A percentile compares a stretch with the other conserved stretches of the same genome.
Conservation (phyloP, 768 basidiomycete genomes). For the Astraeus odoratus region DNA sequence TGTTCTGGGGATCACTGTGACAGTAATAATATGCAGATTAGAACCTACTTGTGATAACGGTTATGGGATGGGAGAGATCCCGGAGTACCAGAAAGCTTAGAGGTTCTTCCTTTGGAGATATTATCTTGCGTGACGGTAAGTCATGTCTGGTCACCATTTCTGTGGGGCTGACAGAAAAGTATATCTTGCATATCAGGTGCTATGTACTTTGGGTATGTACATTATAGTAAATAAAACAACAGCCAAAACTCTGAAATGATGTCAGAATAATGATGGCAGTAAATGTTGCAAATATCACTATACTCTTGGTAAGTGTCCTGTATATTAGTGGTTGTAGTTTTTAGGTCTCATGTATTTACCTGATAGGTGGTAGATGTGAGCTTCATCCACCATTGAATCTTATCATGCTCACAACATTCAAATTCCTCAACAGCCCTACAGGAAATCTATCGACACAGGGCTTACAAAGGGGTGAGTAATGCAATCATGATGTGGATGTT, state of each 20-base stretch:
- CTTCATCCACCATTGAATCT: background rate
- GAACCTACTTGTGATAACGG: no score
- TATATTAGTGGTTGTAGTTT: no score
- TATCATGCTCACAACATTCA: background rate
- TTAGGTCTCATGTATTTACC: no score
- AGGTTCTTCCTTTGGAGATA: conserved; percentile 5
- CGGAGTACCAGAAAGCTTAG: conserved; percentile 1
- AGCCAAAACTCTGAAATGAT: background rate
- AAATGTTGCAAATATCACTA: conserved; percentile 6
- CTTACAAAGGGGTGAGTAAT: background rate
- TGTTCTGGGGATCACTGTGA: no score
- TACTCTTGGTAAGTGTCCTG: conserved; percentile 7
- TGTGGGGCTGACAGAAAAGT: background rate
- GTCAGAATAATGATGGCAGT: conserved; percentile 9
- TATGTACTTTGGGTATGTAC: conserved; percentile 14
- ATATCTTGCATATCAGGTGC: conserved; percentile 8
- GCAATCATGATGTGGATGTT: background rate
- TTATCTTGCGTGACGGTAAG: conserved; percentile 12
- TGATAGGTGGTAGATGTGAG: no score
- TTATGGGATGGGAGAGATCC: no score
- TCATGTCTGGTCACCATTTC: background rate
- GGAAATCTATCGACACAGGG: background rate
- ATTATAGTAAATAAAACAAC: background rate
- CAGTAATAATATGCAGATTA: no score
- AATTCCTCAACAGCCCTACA: background rate